Conservation (phyloP, 768 basidiomycete genomes). For the Lactarius psammicola region DNA sequence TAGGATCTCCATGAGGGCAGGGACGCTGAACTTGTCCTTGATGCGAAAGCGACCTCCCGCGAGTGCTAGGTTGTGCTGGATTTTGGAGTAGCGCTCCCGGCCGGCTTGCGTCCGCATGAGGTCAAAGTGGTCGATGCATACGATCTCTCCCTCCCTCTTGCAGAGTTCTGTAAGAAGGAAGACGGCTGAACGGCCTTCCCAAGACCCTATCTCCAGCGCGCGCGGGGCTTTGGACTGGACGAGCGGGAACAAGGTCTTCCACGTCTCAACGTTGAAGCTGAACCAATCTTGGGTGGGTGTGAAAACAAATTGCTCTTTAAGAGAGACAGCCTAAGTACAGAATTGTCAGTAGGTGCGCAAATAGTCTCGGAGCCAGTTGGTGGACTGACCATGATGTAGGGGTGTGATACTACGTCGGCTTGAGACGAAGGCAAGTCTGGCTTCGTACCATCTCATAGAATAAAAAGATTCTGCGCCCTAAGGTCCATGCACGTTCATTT, state of each 20-base stretch:
- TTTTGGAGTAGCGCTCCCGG: constrained; percentile 42
- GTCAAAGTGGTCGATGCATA: constrained; percentile 62
- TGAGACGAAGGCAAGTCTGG: background rate
- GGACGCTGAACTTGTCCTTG: constrained; percentile 52
- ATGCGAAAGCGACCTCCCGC: constrained; percentile 48
- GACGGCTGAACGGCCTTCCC: constrained; percentile 63
- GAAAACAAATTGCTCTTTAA: constrained; percentile 38
- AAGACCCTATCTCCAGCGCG: constrained; percentile 57
- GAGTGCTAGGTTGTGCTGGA: constrained; percentile 48
- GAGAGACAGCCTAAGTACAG: background rate
- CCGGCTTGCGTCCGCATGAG: constrained; percentile 50
- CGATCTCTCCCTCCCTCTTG: constrained; percentile 43
- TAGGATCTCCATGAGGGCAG: constrained; percentile 48
- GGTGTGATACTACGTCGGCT: background rate
- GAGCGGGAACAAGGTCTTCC: constrained; percentile 44
- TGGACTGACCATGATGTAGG: background rate
- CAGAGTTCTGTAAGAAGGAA: constrained; percentile 53
- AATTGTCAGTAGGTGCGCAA: background rate
- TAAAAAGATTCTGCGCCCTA: background rate
- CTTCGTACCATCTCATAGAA: background rate
- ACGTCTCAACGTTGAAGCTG: constrained; percentile 43
- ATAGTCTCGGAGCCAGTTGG: background rate
- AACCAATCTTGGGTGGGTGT: constrained; percentile 60
- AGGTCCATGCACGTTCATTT: background rate
- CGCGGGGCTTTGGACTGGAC: constrained; percentile 43